Percentiles rank a stretch among this genome's conserved stretches.
These are phyloP conservation scores for Pulchroboletus neoregius DNA, from an alignment of 1,284 basidiomycete species.

Conservation along the genomic window DNA sequence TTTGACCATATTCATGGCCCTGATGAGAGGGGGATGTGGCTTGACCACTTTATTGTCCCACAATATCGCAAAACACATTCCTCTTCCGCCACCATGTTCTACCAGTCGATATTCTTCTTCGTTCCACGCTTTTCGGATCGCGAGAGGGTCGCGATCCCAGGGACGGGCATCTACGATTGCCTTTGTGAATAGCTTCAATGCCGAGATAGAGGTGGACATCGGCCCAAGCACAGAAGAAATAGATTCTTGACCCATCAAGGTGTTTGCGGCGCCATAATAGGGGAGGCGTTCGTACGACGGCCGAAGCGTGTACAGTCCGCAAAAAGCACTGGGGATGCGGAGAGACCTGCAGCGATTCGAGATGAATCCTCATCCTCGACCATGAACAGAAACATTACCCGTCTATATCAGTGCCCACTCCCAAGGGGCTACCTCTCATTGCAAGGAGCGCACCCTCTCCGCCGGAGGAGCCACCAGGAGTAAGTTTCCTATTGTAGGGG, in stretches of 20 bases:
- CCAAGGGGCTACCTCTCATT: constrained; percentile 56
- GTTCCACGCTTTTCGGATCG: constrained; percentile 62
- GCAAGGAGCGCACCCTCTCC: constrained; percentile 66
- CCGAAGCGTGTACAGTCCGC: constrained; percentile 67
- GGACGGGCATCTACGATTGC: constrained; percentile 53
- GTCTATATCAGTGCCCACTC: constrained; percentile 70
- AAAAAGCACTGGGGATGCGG: constrained; percentile 67
- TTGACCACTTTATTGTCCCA: constrained; percentile 58
- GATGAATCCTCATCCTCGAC: not conserved
- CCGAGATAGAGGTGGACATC: constrained; percentile 54
- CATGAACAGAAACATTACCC: constrained; percentile 37
- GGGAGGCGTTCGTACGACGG: constrained; percentile 72
- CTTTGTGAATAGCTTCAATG: constrained; percentile 63
- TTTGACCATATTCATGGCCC: constrained; percentile 61
- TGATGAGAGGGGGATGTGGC: constrained; percentile 70
- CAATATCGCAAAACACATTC: constrained; percentile 59
- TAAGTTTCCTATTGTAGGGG: constrained; percentile 53
- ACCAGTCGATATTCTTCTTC: constrained; percentile 52
- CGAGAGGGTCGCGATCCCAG: constrained; percentile 68
- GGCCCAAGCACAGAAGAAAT: constrained; percentile 74
- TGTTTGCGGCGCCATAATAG: constrained; percentile 61
- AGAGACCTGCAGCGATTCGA: constrained; percentile 44
- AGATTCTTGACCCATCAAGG: constrained; percentile 69
- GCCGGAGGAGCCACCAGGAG: constrained; percentile 60
- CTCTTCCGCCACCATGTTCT: constrained; percentile 56